phyloP scores from a whole-genome alignment of 2,329 filamentous ascomycete genomes.

The Lasiodiplodia sp. region DNA sequence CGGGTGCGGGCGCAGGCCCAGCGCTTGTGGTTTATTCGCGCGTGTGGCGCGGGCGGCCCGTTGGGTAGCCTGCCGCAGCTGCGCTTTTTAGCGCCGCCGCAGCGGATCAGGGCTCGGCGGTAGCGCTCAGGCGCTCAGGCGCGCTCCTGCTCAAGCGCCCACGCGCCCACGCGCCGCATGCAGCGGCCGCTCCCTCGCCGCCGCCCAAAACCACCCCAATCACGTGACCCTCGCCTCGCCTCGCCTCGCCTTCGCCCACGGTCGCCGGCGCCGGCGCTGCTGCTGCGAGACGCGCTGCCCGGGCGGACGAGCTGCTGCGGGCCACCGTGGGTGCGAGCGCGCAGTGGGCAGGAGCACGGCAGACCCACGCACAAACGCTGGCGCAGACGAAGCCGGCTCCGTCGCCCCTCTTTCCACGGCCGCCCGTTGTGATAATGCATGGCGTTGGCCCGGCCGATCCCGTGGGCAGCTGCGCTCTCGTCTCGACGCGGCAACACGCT shows the following conservation, averaged over 20 bases:
- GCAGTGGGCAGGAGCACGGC: background rate
- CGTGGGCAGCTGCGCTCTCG: background rate
- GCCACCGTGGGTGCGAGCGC: background rate
- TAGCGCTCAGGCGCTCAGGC: too few species aligned
- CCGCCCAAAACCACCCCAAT: background rate
- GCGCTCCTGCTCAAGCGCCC: background rate
- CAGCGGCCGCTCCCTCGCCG: too few species aligned
- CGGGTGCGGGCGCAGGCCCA: background rate
- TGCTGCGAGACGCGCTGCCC: background rate
- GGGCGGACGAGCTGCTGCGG: background rate
- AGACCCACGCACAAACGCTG: background rate
- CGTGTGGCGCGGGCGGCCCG: conserved; percentile 1
- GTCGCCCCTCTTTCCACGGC: background rate
- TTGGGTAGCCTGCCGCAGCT: background rate
- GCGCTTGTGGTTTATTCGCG: background rate
- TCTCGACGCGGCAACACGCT: background rate
- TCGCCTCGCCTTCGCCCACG: background rate
- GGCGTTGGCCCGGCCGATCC: background rate
- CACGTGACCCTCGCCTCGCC: background rate
- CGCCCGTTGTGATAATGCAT: background rate
- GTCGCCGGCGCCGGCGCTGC: background rate
- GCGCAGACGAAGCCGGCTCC: background rate
- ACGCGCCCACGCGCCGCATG: too few species aligned
- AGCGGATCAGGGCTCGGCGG: background rate
- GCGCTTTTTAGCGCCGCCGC: background rate